Evolutionary conservation across 768 basidiomycete genomes (phyloP), one percentile per base, ranked within the genome.

Genomic region (Cystobasidiopsis lactophilus): DNA sequence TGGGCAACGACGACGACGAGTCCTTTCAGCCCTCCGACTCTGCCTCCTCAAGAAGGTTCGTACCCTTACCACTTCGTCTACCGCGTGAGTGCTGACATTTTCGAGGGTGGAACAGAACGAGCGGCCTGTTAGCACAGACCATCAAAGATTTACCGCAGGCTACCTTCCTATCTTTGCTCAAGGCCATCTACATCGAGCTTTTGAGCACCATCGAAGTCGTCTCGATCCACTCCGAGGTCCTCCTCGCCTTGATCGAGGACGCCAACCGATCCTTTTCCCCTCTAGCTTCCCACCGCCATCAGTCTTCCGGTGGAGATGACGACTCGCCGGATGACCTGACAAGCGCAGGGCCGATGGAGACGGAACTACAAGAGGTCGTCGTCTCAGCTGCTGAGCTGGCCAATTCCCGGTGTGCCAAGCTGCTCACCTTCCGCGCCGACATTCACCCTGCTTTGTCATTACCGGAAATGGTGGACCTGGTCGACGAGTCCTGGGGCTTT

Each of bases 401-500:
- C 9, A 86, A 93, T 65, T 75, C 78, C 9, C 75, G 83, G 26
- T 76, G 76, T 1, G 80, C 85, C 19, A 82, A 80, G 64, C 72
- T 88, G n/a, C 68, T 95, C 38, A 70, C 74, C 39, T 69, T 77
- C 5, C 77, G 91, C 27, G 72, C 79, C 14, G 85, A 91, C 57
- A 77, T 80, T 57, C 84, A 91, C 64, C 73, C 81, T 0, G 68
- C 73, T 13, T 73, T 96, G 23, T 71, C 76, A 23, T 67, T 95
- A 31, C 68, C 72, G 3, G 76, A 79, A 41, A 96, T 96, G 68
- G 69, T 84, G 31, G 73, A 71, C 11, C 71, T 95, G 53, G 91
- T 89, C 71, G 78, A 80, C 51, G 73, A 76, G 59, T 78, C 82
- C 1, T 95, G 91, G 91, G 67, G 73, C 24, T 96, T 96, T 59